Percentiles rank a stretch among this genome's conserved stretches.
phyloP scores from a whole-genome alignment of 139 green algal species.

The Eudorina sp. region DNA sequence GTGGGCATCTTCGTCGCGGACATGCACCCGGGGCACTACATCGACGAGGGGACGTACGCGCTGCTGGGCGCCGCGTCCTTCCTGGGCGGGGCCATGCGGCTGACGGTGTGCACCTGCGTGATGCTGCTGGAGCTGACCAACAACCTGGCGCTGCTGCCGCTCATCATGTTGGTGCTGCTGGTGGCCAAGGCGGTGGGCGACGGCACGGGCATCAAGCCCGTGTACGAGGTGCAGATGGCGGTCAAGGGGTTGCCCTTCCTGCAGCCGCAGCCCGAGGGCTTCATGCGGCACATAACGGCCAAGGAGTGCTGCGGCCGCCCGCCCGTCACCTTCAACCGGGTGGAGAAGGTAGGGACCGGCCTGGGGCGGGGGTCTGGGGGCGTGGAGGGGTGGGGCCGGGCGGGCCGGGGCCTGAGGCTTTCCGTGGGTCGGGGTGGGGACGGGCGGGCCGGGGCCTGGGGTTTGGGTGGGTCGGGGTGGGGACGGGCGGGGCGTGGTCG shows the following conservation, averaged over 20 bases:
- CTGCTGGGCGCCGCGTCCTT: conserved; percentile 60
- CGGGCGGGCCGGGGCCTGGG: too few species aligned
- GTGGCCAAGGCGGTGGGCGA: conserved; percentile 85
- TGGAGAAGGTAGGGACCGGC: conserved; percentile 65
- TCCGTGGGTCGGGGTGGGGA: background rate
- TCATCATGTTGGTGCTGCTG: conserved; percentile 93
- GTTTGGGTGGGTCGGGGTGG: background rate
- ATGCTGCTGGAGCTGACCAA: conserved; percentile 92
- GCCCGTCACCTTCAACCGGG: conserved; percentile 63
- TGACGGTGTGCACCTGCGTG: conserved; percentile 70
- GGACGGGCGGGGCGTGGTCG: background rate
- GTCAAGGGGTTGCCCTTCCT: conserved; percentile 76
- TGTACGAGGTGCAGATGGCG: conserved; percentile 78
- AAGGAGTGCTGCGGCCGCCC: conserved; percentile 64
- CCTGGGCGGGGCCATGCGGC: conserved; percentile 60
- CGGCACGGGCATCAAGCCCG: conserved; percentile 72
- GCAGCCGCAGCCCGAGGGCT: conserved; percentile 58
- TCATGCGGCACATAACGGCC: conserved; percentile 74
- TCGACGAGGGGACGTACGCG: conserved; percentile 69
- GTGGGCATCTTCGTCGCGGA: conserved; percentile 81
- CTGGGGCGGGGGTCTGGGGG: too few species aligned
- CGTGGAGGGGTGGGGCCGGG: background rate
- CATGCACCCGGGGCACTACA: conserved; percentile 62
- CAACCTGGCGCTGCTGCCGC: conserved; percentile 86
- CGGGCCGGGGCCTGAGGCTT: background rate